Evolutionary conservation across 2,329 filamentous ascomycete species (phyloP), one percentile per base, ranked within the genome.

Genomic region (Cladobotryum protrusum): DNA sequence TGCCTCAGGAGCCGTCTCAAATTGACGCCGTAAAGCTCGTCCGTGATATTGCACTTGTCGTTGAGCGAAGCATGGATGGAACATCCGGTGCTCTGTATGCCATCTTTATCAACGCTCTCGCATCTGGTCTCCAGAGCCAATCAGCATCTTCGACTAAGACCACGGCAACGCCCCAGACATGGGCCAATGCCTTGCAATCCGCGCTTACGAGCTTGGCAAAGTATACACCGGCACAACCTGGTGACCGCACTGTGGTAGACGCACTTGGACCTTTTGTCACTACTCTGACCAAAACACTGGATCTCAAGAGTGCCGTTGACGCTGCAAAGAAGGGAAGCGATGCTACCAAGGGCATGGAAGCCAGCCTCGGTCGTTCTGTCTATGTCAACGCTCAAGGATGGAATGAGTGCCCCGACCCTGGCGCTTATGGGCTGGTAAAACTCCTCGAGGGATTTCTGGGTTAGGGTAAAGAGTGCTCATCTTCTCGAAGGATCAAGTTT

Each of bases 191-290:
- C 6, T 65, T 87, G 6, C 67, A 76, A 37, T 72, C 75, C 49
- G 79, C 83, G 0, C 69, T 82, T 39, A 63, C 71, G 20, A 75
- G 75, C 5, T 68, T 89, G 50, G 73, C 70, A 37, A 82, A 76
- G 56, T 88, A 89, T 61, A 90, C 86, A 2, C 85, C 85, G 2
- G 86, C 86, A 1, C 77, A 82, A 57, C 78, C 79, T 1, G 86
- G 86, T 5, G 86, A 90, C 59, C 73, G 86, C 18, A 90, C 86
- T 1, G 66, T 90, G 33, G 77, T 90, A 45, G 86, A 90, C 68
- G 84, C 85, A 1, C 68, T 90, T 43, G 74, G 79, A 46, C 86
- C 86, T 2, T 90, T 89, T 62, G 77, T 86, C 33, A 71, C 79
- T 33, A 77, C 74, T 0, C 68, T 89, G 7, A 68, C 66, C 4